These are phyloP conservation scores for Hirsutella rhossiliensis DNA, from an alignment of 2,329 filamentous ascomycete species.

Conservation along the genomic window DNA sequence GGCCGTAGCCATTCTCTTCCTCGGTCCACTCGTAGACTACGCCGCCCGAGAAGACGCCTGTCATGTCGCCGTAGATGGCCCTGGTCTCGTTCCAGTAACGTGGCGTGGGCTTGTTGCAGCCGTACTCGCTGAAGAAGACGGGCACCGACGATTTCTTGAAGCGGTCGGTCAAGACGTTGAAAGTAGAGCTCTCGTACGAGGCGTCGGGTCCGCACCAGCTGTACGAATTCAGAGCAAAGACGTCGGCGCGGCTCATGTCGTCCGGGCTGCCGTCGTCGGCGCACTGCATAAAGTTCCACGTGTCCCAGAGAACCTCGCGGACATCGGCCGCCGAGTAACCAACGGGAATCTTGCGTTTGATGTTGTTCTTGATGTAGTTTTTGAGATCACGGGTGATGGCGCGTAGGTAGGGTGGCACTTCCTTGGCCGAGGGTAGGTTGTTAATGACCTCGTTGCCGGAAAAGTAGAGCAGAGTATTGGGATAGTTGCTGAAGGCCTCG, in stretches of 20 bases:
- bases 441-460: slow-evolving; percentile 72
- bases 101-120: slow-evolving; percentile 62
- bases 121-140: slow-evolving; percentile 73
- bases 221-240: slow-evolving; percentile 66
- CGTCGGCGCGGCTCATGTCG: slow-evolving; percentile 54
- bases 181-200: slow-evolving; percentile 50
- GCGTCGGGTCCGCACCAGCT: slow-evolving; percentile 56
- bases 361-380: slow-evolving; percentile 64
- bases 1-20: slow-evolving; percentile 53
- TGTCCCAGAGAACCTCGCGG: slow-evolving; percentile 58
- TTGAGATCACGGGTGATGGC: slow-evolving; percentile 71
- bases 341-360: slow-evolving; percentile 57
- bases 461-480: slow-evolving; percentile 62
- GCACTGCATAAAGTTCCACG: slow-evolving; percentile 67
- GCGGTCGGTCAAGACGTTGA: slow-evolving; percentile 48
- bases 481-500: slow-evolving; percentile 55
- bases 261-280: slow-evolving; percentile 37
- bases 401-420: slow-evolving; percentile 57
- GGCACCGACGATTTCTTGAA: slow-evolving; percentile 58
- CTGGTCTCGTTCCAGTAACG: slow-evolving; percentile 67
- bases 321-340: slow-evolving; percentile 77
- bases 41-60: slow-evolving; percentile 55
- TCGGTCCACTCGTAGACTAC: slow-evolving; percentile 73
- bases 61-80: slow-evolving; percentile 64
- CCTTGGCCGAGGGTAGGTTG: slow-evolving; percentile 43